phyloP scores from a whole-genome alignment of 2,329 filamentous ascomycete species.

The Sphaerulina populicola region DNA sequence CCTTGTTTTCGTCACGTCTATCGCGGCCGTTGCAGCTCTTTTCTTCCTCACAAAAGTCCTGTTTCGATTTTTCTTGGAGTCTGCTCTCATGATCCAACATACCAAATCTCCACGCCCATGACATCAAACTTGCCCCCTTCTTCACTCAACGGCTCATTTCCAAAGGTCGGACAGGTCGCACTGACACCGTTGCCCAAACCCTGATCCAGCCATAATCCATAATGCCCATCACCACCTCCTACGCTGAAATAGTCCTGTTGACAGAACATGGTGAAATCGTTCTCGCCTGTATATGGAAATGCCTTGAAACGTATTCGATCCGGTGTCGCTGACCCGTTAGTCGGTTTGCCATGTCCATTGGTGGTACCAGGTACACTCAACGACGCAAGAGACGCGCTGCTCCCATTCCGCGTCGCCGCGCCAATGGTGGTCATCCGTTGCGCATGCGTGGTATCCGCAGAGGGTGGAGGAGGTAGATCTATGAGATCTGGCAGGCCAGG shows the following conservation, averaged over 20 bases:
- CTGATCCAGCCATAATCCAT: constrained; percentile 88
- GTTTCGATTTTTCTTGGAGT: neutral
- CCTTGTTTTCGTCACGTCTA: too few relatives aligned
- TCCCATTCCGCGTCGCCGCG: constrained; percentile 19
- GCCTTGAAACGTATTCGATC: constrained; percentile 90
- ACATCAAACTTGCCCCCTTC: constrained; percentile 89
- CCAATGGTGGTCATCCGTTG: constrained; percentile 54
- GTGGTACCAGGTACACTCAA: constrained; percentile 18
- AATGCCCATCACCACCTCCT: constrained; percentile 78
- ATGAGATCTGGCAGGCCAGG: constrained; percentile 47
- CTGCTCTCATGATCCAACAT: constrained; percentile 53
- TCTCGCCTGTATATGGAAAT: constrained; percentile 89
- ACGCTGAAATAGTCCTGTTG: constrained; percentile 77
- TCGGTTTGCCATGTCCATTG: constrained; percentile 18
- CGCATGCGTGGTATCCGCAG: constrained; percentile 55
- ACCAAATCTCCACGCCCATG: constrained; percentile 87
- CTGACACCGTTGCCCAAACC: constrained; percentile 76
- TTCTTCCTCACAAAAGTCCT: neutral
- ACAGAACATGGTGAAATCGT: constrained; percentile 95
- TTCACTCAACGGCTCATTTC: constrained; percentile 87
- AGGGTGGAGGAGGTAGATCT: constrained; percentile 61
- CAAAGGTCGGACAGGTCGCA: constrained; percentile 78
- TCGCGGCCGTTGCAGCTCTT: too few relatives aligned
- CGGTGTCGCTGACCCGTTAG: constrained; percentile 42
- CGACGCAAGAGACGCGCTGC: constrained; percentile 25